Conservation (phyloP, 2,329 filamentous ascomycete species). For the Clonostachys rosea region DNA sequence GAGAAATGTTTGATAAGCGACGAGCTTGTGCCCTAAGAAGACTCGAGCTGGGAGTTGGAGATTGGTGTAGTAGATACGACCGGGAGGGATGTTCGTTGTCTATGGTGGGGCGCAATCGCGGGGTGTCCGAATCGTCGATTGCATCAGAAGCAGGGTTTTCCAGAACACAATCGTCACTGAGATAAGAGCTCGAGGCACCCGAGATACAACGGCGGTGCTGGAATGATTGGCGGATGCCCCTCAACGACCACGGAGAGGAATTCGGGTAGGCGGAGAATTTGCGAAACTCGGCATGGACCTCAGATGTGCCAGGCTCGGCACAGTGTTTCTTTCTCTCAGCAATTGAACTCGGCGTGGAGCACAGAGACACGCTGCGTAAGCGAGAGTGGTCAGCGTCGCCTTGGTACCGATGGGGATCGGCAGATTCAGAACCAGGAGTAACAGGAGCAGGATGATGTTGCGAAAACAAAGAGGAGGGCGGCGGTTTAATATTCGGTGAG, state of each 20-base stretch:
- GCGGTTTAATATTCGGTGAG: too few relatives aligned
- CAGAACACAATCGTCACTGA: slow-evolving; percentile 28
- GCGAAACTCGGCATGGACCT: slow-evolving; percentile 51
- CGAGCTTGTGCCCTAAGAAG: slow-evolving; percentile 51
- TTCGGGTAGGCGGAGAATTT: slow-evolving; percentile 55
- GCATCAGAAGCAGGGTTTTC: slow-evolving; percentile 18
- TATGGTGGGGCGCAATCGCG: slow-evolving; percentile 30
- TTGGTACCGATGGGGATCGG: slow-evolving; percentile 1
- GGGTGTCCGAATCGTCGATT: slow-evolving; percentile 44
- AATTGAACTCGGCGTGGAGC: slow-evolving; percentile 8
- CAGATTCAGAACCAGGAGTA: not conserved
- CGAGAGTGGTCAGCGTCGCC: slow-evolving; percentile 33
- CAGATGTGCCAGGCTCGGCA: slow-evolving; percentile 55
- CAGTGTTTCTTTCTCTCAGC: slow-evolving; percentile 49
- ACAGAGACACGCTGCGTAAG: slow-evolving; percentile 22
- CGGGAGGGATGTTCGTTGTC: slow-evolving; percentile 6
- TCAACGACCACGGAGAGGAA: slow-evolving; percentile 28
- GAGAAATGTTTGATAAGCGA: slow-evolving; percentile 67
- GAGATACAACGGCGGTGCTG: slow-evolving; percentile 37
- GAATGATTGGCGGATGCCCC: slow-evolving; percentile 32
- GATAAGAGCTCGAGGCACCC: slow-evolving; percentile 28
- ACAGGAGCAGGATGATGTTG: too few relatives aligned
- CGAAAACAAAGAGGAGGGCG: too few relatives aligned
- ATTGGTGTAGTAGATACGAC: slow-evolving; percentile 40
- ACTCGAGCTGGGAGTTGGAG: slow-evolving; percentile 38